A percentile compares a stretch with the other conserved stretches of the same genome.
Evolutionary conservation across 192 early-diverging fungal genomes (phyloP).

Genomic region (Entomortierella beljakovae): DNA sequence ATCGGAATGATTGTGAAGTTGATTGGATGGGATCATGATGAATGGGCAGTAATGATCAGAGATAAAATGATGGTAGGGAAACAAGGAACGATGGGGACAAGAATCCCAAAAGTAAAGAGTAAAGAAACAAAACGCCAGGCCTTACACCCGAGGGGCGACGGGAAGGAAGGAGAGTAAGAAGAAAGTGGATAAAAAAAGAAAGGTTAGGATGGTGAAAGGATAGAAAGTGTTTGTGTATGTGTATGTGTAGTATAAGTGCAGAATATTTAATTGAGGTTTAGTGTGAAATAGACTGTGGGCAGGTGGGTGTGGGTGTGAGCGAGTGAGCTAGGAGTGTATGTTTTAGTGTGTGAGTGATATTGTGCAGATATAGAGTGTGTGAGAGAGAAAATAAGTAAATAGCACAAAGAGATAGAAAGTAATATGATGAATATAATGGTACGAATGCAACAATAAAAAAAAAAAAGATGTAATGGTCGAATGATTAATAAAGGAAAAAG

Average conservation of each 20-base stretch:
- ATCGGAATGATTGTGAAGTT: neutral
- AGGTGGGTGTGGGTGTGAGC: too few relatives aligned
- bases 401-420: too few relatives aligned
- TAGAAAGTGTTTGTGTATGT: neutral
- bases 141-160: neutral
- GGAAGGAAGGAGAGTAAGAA: neutral
- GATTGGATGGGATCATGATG: constrained; percentile 9
- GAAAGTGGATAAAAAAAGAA: neutral
- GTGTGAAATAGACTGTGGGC: too few relatives aligned
- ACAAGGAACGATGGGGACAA: neutral
- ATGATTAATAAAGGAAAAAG: too few relatives aligned
- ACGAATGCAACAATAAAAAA: too few relatives aligned
- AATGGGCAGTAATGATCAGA: neutral
- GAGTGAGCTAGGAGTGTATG: too few relatives aligned
- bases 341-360: too few relatives aligned
- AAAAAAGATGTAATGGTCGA: too few relatives aligned
- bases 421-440: too few relatives aligned
- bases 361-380: too few relatives aligned
- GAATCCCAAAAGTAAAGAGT: neutral
- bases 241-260: too few relatives aligned
- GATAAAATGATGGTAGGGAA: neutral
- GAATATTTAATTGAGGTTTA: neutral
- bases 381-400: too few relatives aligned
- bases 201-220: neutral
- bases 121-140: neutral